phyloP scores from a whole-genome alignment of 495 filamentous ascomycete genomes.

The Hypoxylon cercidicola region DNA sequence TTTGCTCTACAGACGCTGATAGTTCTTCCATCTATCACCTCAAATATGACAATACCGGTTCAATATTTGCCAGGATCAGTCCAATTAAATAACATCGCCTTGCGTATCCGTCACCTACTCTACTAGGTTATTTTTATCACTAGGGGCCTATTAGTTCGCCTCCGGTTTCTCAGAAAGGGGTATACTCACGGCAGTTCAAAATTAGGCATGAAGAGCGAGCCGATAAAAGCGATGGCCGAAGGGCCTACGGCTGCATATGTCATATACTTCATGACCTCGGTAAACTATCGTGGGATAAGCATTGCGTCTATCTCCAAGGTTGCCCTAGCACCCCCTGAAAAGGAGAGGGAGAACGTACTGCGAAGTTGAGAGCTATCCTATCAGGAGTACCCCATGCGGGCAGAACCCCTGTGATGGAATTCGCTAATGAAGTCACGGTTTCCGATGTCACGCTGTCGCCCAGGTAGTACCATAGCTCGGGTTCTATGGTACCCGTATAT shows the following conservation, averaged over 20 bases:
- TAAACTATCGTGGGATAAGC: slow-evolving; percentile 47
- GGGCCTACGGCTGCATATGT: slow-evolving; percentile 58
- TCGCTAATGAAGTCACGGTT: slow-evolving; percentile 49
- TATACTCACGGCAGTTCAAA: slow-evolving; percentile 53
- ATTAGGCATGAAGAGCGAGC: slow-evolving; percentile 56
- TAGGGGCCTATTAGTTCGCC: slow-evolving; percentile 25
- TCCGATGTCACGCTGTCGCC: slow-evolving; percentile 37
- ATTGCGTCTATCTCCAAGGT: background rate
- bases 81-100: background rate
- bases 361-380: slow-evolving; percentile 53
- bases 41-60: background rate
- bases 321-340: too few species aligned
- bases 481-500: slow-evolving; percentile 55
- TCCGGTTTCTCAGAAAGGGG: background rate
- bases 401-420: slow-evolving; percentile 56
- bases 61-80: background rate
- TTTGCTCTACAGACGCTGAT: background rate
- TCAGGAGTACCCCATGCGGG: slow-evolving; percentile 56
- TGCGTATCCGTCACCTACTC: slow-evolving; percentile 25
- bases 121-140: slow-evolving; percentile 48
- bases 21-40: background rate
- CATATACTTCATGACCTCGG: slow-evolving; percentile 58
- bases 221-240: slow-evolving; percentile 50
- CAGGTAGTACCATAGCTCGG: slow-evolving; percentile 47
- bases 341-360: slow-evolving; percentile 45